Evolutionary conservation across 371 early-diverging fungal species (phyloP).

Genomic region (Mucor irregularis): DNA sequence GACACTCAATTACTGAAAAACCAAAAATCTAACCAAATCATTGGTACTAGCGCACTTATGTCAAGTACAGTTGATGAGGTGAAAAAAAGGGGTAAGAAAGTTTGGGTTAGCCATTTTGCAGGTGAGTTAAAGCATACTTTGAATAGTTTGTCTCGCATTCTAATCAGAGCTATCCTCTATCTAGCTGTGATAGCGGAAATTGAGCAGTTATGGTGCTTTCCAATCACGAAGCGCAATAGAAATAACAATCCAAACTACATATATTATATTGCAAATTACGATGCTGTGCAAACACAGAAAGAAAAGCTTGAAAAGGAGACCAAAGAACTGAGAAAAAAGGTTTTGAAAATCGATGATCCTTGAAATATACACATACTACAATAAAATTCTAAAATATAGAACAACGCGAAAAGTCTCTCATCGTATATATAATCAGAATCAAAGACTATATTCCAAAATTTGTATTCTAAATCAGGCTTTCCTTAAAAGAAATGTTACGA

Average conservation of each 20-base stretch:
- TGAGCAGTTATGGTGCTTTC: conserved; percentile 14
- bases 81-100: conserved; percentile 6
- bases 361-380: too few relatives aligned
- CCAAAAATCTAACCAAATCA: background rate
- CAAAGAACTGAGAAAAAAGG: background rate
- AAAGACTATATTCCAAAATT: too few relatives aligned
- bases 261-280: conserved; percentile 5
- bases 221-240: background rate
- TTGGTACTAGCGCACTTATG: conserved; percentile 13
- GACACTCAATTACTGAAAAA: background rate
- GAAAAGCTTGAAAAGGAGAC: background rate
- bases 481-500: too few relatives aligned
- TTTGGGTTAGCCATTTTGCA: conserved; percentile 12
- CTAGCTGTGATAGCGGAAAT: conserved; percentile 18
- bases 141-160: background rate
- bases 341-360: too few relatives aligned
- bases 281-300: background rate
- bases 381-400: too few relatives aligned
- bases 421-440: too few relatives aligned
- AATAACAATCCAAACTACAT: conserved; percentile 16
- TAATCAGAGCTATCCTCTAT: too few relatives aligned
- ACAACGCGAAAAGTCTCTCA: too few relatives aligned
- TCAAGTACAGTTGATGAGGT: conserved; percentile 15
- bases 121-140: background rate
- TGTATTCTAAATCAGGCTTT: too few relatives aligned